phyloP scores from a whole-genome alignment of 345 rosid species.

The Xanthoceras sorbifolium region DNA sequence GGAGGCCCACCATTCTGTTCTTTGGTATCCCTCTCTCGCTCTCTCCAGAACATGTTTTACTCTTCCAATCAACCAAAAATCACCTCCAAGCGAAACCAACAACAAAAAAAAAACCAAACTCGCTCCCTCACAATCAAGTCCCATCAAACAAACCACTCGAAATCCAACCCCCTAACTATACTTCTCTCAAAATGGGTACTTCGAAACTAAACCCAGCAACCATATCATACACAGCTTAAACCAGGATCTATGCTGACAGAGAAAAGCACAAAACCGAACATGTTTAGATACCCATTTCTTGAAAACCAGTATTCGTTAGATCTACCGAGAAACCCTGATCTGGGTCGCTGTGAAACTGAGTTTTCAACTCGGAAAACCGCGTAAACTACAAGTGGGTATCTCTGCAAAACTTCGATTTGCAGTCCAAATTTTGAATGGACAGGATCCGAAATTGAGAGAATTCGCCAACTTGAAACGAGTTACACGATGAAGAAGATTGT shows the following conservation, averaged over 20 bases:
- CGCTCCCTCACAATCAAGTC: constrained; percentile 26
- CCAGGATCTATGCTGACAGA: too few relatives aligned
- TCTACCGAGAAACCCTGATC: neutral
- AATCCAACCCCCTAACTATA: constrained; percentile 13
- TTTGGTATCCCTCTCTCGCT: constrained; percentile 84
- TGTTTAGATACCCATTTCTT: neutral
- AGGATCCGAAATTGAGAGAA: neutral
- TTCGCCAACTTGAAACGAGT: neutral
- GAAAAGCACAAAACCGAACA: too few relatives aligned
- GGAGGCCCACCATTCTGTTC: constrained; percentile 74
- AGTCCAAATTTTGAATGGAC: neutral
- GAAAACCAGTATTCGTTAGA: neutral
- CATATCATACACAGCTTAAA: constrained; percentile 25
- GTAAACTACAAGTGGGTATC: neutral
- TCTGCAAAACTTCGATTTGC: neutral
- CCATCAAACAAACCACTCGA: constrained; percentile 31
- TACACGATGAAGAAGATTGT: neutral
- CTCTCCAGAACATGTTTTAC: constrained; percentile 85
- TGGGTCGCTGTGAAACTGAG: neutral
- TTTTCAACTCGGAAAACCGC: too few relatives aligned
- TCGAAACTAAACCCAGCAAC: constrained; percentile 22
- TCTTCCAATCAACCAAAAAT: neutral
- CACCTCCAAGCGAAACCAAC: constrained; percentile 9
- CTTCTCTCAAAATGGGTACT: constrained; percentile 29
- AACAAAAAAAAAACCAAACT: neutral